Evolutionary conservation across 2,329 filamentous ascomycete genomes (phyloP).

Genomic region (Fusarium udum): DNA sequence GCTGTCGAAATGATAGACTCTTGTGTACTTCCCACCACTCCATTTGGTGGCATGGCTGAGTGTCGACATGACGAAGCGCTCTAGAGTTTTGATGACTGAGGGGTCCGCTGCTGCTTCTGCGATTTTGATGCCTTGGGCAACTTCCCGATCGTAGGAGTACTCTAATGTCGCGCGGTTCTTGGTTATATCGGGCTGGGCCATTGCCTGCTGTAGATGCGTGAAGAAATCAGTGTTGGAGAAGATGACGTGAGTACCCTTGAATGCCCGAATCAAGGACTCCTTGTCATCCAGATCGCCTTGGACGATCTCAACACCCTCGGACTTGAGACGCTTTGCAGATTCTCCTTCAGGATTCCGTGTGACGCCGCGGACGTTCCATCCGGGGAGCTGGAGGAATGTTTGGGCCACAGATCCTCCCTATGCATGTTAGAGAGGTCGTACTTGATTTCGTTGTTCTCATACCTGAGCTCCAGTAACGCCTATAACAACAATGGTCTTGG

Average conservation of each 20-base stretch:
- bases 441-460: fast-evolving
- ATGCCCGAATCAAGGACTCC: not conserved
- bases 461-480: not conserved
- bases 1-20: not conserved
- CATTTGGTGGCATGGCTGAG: not conserved
- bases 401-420: not conserved
- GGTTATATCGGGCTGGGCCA: not conserved
- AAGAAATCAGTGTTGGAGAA: not conserved
- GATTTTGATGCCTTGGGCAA: not conserved
- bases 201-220: not conserved
- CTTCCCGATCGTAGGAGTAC: not conserved
- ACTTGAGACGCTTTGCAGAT: not conserved
- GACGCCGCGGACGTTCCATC: not conserved
- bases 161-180: fast-evolving
- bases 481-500: not conserved
- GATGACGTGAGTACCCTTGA: not conserved
- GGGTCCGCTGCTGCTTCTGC: not conserved
- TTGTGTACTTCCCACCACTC: not conserved
- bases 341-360: not conserved
- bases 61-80: not conserved
- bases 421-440: fast-evolving
- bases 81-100: not conserved
- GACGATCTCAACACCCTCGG: not conserved
- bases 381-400: not conserved
- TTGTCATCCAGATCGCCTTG: not conserved